Conservation (phyloP, 306 rosid genomes). For the Dalbergia cultrata region DNA sequence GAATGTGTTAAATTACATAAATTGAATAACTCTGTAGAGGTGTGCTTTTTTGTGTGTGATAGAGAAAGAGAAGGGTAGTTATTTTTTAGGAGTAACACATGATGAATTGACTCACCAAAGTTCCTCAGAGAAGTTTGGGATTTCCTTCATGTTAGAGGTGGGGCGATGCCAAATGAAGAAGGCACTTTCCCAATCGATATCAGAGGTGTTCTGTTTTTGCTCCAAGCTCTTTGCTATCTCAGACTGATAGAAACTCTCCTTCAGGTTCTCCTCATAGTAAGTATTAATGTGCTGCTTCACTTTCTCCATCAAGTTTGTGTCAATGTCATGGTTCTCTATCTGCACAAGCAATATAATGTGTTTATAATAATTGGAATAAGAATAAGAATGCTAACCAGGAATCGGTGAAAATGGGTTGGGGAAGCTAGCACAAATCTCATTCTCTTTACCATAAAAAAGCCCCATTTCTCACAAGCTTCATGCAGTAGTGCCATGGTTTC, state of each 20-base stretch:
- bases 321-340: slow-evolving; percentile 85
- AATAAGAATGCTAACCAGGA: not conserved
- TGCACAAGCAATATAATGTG: slow-evolving; percentile 43
- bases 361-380: too few relatives aligned
- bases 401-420: not conserved
- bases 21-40: too few relatives aligned
- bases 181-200: slow-evolving; percentile 81
- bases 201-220: slow-evolving; percentile 47
- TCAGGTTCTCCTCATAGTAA: slow-evolving; percentile 77
- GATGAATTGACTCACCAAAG: slow-evolving; percentile 62
- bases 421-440: not conserved
- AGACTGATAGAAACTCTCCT: slow-evolving; percentile 72
- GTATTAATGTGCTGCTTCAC: slow-evolving; percentile 68
- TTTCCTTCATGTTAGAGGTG: slow-evolving; percentile 62
- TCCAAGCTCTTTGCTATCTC: slow-evolving; percentile 64
- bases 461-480: slow-evolving; percentile 85
- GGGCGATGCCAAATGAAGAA: slow-evolving; percentile 92
- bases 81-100: not conserved
- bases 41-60: not conserved
- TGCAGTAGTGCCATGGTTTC: slow-evolving; percentile 69
- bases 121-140: slow-evolving; percentile 62
- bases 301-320: slow-evolving; percentile 70
- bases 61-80: not conserved
- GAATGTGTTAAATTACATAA: too few relatives aligned
- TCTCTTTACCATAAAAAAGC: slow-evolving; percentile 67